These are phyloP conservation scores for Cruciata laevipes DNA, from an alignment of 257 asterid species.

Conservation along the genomic window DNA sequence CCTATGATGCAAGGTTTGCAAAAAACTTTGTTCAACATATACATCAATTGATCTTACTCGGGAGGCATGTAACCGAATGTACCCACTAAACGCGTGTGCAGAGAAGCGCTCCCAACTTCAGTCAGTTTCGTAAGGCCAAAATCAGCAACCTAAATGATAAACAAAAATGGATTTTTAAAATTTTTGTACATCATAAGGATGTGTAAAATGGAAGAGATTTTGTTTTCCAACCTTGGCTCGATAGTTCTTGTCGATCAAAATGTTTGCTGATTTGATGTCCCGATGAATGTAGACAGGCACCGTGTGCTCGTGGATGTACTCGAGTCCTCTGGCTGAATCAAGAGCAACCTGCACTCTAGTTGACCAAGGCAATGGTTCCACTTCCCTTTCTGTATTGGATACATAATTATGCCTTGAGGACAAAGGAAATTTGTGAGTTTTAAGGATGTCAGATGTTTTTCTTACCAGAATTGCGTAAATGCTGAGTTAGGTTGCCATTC, in stretches of 20 bases:
- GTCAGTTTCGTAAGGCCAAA: slow-evolving; percentile 81
- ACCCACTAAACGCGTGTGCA: slow-evolving; percentile 76
- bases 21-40: background rate
- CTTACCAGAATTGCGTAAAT: slow-evolving; percentile 64
- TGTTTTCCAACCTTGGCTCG: slow-evolving; percentile 70
- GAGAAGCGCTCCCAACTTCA: slow-evolving; percentile 64
- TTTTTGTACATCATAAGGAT: background rate
- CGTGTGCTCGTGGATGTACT: slow-evolving; percentile 88
- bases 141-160: slow-evolving; percentile 64
- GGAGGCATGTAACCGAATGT: slow-evolving; percentile 93
- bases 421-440: background rate
- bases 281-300: slow-evolving; percentile 86
- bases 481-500: slow-evolving; percentile 81
- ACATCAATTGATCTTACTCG: slow-evolving; percentile 35
- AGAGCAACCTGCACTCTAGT: slow-evolving; percentile 78
- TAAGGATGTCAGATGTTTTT: slow-evolving; percentile 3
- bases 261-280: slow-evolving; percentile 73
- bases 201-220: background rate
- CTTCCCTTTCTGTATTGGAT: slow-evolving; percentile 29
- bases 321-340: slow-evolving; percentile 94
- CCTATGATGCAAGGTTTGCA: no score
- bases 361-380: slow-evolving; percentile 49
- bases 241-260: slow-evolving; percentile 61
- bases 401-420: background rate
- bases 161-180: background rate